Conservation (phyloP, 2,329 filamentous ascomycete species). For the Xylariales sp. region DNA sequence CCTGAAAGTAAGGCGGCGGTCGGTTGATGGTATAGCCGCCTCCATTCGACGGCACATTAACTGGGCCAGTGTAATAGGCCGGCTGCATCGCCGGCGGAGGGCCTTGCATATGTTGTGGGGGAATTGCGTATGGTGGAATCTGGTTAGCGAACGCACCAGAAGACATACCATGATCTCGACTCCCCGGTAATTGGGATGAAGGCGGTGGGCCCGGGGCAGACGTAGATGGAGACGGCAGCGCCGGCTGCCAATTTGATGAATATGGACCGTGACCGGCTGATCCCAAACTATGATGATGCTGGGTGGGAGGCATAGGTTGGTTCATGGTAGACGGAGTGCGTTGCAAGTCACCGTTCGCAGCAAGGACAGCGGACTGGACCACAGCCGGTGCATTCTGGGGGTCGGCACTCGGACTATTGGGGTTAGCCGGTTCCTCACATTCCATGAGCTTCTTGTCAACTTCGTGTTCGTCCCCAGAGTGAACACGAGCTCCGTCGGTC, state of each 20-base stretch:
- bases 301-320: neutral
- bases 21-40: neutral
- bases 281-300: neutral
- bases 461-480: conserved; percentile 22
- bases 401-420: neutral
- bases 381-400: neutral
- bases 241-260: neutral
- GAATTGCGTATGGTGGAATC: conserved; percentile 12
- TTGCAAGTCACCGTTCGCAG: neutral
- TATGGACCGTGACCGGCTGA: no score
- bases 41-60: neutral
- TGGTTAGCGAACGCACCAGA: conserved; percentile 27
- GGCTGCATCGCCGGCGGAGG: conserved; percentile 10
- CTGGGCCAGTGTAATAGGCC: neutral
- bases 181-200: neutral
- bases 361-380: neutral
- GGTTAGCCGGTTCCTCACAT: conserved; percentile 17
- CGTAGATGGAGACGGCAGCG: neutral
- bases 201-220: neutral
- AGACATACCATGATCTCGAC: neutral
- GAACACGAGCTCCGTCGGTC: conserved; percentile 15
- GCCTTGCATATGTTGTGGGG: conserved; percentile 5
- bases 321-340: neutral
- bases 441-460: conserved; percentile 28
- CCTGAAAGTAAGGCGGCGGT: neutral